Evolutionary conservation across 345 rosid genomes (phyloP).

Genomic region (Citropsis articulata): DNA sequence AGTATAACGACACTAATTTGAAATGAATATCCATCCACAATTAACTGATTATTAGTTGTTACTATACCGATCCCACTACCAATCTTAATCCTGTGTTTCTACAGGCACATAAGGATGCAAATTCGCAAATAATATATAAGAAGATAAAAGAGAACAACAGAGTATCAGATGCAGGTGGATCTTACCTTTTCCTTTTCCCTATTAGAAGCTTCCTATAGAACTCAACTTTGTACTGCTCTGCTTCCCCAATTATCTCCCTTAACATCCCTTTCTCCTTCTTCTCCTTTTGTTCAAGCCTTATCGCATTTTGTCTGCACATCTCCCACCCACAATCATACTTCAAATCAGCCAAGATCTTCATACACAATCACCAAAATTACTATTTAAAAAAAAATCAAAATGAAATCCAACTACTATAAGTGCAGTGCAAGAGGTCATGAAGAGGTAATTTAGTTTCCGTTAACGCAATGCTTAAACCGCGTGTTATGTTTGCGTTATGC

Average conservation of each 20-base stretch:
- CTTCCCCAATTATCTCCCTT: conserved; percentile 50
- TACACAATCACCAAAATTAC: not conserved
- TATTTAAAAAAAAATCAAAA: not conserved
- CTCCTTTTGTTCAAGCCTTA: conserved; percentile 72
- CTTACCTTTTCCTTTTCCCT: conserved; percentile 79
- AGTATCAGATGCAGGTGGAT: not conserved
- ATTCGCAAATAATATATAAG: not conserved
- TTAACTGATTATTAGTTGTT: not conserved
- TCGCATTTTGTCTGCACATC: conserved; percentile 53
- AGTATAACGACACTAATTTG: not conserved
- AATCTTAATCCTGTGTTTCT: not conserved
- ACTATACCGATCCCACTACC: not conserved
- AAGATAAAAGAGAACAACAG: not conserved
- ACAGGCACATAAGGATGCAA: not conserved
- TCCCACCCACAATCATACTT: not conserved
- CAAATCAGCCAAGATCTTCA: conserved; percentile 11
- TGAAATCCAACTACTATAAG: not conserved
- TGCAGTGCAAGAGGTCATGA: not conserved
- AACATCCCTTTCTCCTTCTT: conserved; percentile 69
- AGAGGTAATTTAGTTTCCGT: no score
- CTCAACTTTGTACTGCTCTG: conserved; percentile 65
- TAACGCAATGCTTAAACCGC: no score
- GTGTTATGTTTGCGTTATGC: no score
- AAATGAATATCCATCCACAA: not conserved
- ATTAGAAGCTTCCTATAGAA: conserved; percentile 67